Percentiles rank a stretch among this genome's conserved stretches.
These are phyloP conservation scores for Phytophthora chlamydospora DNA, from an alignment of 352 stramenopile genomes.

Conservation along the genomic window DNA sequence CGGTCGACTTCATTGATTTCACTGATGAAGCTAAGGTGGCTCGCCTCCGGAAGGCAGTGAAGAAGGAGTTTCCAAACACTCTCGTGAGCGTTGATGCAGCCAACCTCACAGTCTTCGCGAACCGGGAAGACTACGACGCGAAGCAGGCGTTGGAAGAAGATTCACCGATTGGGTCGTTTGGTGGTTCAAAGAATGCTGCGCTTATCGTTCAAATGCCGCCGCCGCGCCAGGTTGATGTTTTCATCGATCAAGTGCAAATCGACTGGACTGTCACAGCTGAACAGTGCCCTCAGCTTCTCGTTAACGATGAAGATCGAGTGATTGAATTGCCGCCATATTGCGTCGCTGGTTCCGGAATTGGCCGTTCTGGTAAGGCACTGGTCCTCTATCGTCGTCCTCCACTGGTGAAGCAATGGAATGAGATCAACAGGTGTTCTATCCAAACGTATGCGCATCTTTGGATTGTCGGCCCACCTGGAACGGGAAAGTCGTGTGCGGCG, in stretches of 20 bases:
- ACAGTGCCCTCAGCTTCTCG: background rate
- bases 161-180: no score
- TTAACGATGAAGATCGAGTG: conserved; percentile 5
- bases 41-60: no score
- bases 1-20: no score
- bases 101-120: no score
- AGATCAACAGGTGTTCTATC: conserved; percentile 18
- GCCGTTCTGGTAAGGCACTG: background rate
- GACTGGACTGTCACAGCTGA: background rate
- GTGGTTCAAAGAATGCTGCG: background rate
- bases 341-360: conserved; percentile 4
- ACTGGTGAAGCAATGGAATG: conserved; percentile 17
- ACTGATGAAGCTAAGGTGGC: no score
- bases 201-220: background rate
- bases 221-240: background rate
- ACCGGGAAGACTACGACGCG: no score
- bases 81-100: no score
- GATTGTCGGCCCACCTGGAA: conserved; percentile 10
- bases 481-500: conserved; percentile 14
- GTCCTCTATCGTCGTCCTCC: conserved; percentile 12
- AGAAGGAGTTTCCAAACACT: no score
- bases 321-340: conserved; percentile 10
- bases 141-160: no score
- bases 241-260: background rate
- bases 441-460: conserved; percentile 14